Conservation (phyloP, 2,329 filamentous ascomycete genomes). For the Sarocladium strictum region DNA sequence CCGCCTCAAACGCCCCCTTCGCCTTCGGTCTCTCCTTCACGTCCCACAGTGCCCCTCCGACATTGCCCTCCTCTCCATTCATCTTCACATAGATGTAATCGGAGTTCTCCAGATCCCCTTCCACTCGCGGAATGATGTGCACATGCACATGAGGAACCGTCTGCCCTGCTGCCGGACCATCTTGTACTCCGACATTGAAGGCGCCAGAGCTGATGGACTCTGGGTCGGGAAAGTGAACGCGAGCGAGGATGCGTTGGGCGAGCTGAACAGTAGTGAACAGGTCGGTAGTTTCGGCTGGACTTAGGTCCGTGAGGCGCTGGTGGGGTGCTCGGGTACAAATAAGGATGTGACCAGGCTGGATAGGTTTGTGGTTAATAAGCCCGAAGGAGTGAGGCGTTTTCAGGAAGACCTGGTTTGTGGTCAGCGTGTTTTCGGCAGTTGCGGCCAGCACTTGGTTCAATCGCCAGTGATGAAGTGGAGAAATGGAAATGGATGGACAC, state of each 20-base stretch:
- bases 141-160: slow-evolving; percentile 91
- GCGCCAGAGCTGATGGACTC: slow-evolving; percentile 48
- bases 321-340: slow-evolving; percentile 70
- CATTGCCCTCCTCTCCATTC: slow-evolving; percentile 78
- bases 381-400: slow-evolving; percentile 74
- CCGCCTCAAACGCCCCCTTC: slow-evolving; percentile 53
- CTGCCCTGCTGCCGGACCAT: slow-evolving; percentile 84
- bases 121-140: slow-evolving; percentile 75
- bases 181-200: slow-evolving; percentile 93
- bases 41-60: slow-evolving; percentile 66
- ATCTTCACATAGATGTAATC: slow-evolving; percentile 80
- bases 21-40: slow-evolving; percentile 33
- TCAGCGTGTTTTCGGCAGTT: background rate
- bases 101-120: slow-evolving; percentile 42
- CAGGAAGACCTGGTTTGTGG: slow-evolving; percentile 68
- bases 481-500: too few relatives aligned
- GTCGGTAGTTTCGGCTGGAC: slow-evolving; percentile 65
- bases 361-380: slow-evolving; percentile 90
- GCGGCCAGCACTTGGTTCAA: background rate
- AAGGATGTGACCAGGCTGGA: slow-evolving; percentile 88
- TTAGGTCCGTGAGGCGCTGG: slow-evolving; percentile 69
- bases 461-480: background rate
- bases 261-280: slow-evolving; percentile 83
- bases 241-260: slow-evolving; percentile 69
- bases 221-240: slow-evolving; percentile 40